Percentiles rank a stretch among this genome's conserved stretches.
Conservation (phyloP, 441 rosid genomes). For the Pelargonium fulgidum region DNA sequence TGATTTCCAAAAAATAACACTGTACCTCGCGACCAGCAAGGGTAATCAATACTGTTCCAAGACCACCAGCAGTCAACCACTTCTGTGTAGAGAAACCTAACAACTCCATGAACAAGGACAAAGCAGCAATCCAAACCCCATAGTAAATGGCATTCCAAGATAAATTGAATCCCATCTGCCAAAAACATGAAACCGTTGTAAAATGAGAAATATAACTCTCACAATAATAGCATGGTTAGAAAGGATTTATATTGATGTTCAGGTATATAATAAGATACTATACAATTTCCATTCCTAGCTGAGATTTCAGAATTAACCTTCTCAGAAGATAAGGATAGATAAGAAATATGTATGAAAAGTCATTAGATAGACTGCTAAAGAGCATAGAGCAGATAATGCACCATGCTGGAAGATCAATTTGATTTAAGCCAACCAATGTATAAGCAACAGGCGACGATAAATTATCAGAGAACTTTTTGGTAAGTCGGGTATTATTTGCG, state of each 20-base stretch:
- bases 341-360: background rate
- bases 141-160: conserved; percentile 65
- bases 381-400: background rate
- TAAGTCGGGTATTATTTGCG: background rate
- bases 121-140: conserved; percentile 65
- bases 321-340: background rate
- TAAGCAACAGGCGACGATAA: background rate
- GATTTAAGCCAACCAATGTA: background rate
- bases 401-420: background rate
- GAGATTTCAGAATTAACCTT: background rate
- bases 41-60: conserved; percentile 70
- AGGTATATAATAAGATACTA: conserved; percentile 7
- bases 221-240: conserved; percentile 5
- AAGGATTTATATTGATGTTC: background rate
- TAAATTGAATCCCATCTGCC: conserved; percentile 68
- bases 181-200: conserved; percentile 19
- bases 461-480: background rate
- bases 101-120: conserved; percentile 67
- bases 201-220: conserved; percentile 14
- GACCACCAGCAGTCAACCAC: conserved; percentile 73
- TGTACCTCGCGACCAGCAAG: conserved; percentile 79
- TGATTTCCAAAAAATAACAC: conserved; percentile 12
- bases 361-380: background rate
- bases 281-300: background rate
- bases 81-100: conserved; percentile 66